Percentiles rank a stretch among this genome's conserved stretches.
Conservation (phyloP, 805 yeast genomes). For the Schwanniomyces yamadae region DNA sequence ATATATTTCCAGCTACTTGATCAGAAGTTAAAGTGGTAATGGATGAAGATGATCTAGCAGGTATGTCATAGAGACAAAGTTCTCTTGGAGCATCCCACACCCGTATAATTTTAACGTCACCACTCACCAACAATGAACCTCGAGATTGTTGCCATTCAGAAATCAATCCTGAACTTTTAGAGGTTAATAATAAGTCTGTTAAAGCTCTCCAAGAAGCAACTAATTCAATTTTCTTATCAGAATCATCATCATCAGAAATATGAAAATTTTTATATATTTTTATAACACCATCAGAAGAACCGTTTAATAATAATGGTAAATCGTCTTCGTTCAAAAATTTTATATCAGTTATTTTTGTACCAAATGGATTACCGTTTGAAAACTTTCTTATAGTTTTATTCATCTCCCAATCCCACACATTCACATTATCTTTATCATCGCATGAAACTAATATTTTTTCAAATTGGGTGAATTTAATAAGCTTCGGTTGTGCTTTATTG, state of each 20-base stretch:
- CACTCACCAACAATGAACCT: constrained; percentile 87
- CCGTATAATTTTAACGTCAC: constrained; percentile 88
- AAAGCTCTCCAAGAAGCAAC: constrained; percentile 92
- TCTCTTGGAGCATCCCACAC: constrained; percentile 98
- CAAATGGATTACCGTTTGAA: constrained; percentile 80
- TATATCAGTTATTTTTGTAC: constrained; percentile 84
- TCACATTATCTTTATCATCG: constrained; percentile 80
- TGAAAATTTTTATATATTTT: constrained; percentile 80
- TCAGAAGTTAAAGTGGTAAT: constrained; percentile 90
- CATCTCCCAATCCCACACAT: constrained; percentile 85
- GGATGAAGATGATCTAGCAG: constrained; percentile 87
- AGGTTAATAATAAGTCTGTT: constrained; percentile 77
- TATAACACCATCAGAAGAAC: constrained; percentile 93
- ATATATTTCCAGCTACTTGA: constrained; percentile 88
- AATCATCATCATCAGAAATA: constrained; percentile 35
- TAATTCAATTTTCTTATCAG: constrained; percentile 46
- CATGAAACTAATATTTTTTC: constrained; percentile 78
- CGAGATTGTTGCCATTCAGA: constrained; percentile 97
- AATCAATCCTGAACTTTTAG: constrained; percentile 77
- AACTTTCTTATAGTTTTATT: constrained; percentile 62
- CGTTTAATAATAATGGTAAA: constrained; percentile 76
- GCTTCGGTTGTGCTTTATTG: constrained; percentile 76
- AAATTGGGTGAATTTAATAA: constrained; percentile 83
- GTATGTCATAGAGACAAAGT: constrained; percentile 79
- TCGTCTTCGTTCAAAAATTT: constrained; percentile 92